Base-by-base conservation (phyloP, 768 basidiomycete species). In the Tulasnella sp. region DNA sequence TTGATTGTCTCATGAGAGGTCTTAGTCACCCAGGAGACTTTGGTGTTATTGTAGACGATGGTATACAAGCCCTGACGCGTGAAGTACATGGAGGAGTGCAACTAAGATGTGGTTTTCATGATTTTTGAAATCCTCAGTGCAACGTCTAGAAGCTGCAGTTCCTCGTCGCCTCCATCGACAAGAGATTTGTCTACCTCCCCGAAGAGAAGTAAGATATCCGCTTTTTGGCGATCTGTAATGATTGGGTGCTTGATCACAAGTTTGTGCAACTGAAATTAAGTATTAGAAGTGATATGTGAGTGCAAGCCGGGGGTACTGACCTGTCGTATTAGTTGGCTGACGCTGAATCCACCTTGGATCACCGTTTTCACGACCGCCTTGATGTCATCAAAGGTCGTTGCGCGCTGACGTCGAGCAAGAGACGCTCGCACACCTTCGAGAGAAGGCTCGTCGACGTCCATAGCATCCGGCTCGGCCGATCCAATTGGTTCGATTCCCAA, bases 121-220 rank as follows among this genome's bases (percentile, higher is more conserved):
- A 69, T 70, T 65, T 84, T 88, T 65, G 84, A 76, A 14, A 94
- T 73, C 21, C 79, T 75, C 50, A 96, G 68, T n/a, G 81, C 91
- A 32, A 90, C 83, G 65, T 96, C 88, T 12, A 99, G 71, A 31
- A 88, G 79, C 83, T 94, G 96, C 21, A 99, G 72, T 68, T 97
- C 96, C 69, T 99, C 96, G 65, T 99, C 96, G 14, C 88, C 92
- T 0, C 96, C 96, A 61, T 98, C 94, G 63, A 86, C 89, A 21
- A 99, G 72, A 0, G 88, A 89, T 68, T 98, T 98, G 70, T 99
- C 96, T 25, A 89, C 90, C 67, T 96, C 91, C 2, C 90, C 96
- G 62, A 99, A 83, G 3, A 80, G 80, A 17, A 96, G 73, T 2
- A 86, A 87, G 59, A 86, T 85, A 29, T 70, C 69, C 11, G 87